These are phyloP conservation scores for Candida yuanshanica DNA, from an alignment of 805 yeast species.

Conservation along the genomic window DNA sequence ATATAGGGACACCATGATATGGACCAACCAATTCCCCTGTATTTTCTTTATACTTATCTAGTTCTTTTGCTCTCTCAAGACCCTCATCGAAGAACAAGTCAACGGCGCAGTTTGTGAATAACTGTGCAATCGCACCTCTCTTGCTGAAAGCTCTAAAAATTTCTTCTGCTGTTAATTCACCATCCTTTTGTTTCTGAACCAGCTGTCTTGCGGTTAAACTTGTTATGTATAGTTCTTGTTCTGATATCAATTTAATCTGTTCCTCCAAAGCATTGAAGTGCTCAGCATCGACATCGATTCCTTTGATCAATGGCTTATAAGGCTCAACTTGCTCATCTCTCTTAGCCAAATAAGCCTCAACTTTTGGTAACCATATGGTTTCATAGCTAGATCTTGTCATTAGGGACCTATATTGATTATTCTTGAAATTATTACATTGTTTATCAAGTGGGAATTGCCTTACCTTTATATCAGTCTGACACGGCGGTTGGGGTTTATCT, in stretches of 20 bases:
- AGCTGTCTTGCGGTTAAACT: slow-evolving; percentile 13
- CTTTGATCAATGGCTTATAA: slow-evolving; percentile 11
- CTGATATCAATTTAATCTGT: slow-evolving; percentile 9
- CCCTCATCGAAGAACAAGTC: slow-evolving; percentile 52
- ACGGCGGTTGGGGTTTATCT: neutral
- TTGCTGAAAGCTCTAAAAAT: slow-evolving; percentile 51
- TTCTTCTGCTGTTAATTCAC: slow-evolving; percentile 33
- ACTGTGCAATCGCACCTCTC: slow-evolving; percentile 53
- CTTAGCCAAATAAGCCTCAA: slow-evolving; percentile 12
- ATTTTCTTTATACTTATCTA: slow-evolving; percentile 41
- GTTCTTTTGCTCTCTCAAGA: slow-evolving; percentile 45
- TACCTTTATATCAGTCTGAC: neutral
- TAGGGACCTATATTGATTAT: neutral
- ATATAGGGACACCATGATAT: slow-evolving; percentile 64
- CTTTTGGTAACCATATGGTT: slow-evolving; percentile 18
- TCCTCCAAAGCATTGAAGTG: slow-evolving; percentile 21
- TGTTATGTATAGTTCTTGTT: slow-evolving; percentile 20
- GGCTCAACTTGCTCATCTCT: slow-evolving; percentile 18
- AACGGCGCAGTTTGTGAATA: slow-evolving; percentile 35
- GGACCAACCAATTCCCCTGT: slow-evolving; percentile 56
- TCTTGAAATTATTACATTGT: neutral
- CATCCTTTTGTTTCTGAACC: slow-evolving; percentile 18
- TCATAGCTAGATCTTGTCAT: slow-evolving; percentile 8
- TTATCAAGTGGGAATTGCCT: neutral
- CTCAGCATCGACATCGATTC: slow-evolving; percentile 14